These are phyloP conservation scores for Sporothrix curviconia DNA, from an alignment of 2,329 filamentous ascomycete genomes.

Conservation along the genomic window DNA sequence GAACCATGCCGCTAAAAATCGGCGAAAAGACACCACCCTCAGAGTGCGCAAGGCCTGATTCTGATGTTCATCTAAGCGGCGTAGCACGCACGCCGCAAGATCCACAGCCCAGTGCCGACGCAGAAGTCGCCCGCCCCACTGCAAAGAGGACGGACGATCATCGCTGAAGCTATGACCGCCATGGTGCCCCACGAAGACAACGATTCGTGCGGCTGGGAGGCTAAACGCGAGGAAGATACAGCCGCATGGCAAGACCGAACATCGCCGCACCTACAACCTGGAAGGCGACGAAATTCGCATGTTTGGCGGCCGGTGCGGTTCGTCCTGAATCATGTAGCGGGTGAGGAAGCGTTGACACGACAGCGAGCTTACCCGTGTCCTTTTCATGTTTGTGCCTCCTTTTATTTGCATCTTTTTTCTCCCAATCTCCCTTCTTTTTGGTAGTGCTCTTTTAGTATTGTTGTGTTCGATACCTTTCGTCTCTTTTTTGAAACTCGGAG, in stretches of 20 bases:
- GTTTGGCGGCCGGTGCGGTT: conserved; percentile 18
- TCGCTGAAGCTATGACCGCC: no score
- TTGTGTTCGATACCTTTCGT: conserved; percentile 10
- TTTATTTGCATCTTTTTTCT: neutral
- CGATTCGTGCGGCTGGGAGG: conserved; percentile 17
- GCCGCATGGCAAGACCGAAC: neutral
- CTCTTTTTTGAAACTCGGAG: neutral
- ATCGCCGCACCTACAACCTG: conserved; percentile 18
- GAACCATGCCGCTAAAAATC: no score
- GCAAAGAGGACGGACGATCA: no score
- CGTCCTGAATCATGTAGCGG: no score
- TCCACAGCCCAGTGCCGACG: no score
- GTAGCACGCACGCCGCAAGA: no score
- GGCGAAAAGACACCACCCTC: no score
- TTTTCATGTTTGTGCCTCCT: neutral
- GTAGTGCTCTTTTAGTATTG: neutral
- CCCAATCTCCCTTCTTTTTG: neutral
- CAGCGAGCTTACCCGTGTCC: neutral
- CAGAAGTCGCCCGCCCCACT: no score
- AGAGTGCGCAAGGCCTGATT: no score
- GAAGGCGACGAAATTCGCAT: conserved; percentile 21
- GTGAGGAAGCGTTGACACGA: no score
- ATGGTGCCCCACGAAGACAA: no score
- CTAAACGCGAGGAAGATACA: neutral
- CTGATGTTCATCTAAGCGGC: no score